Base-by-base conservation (phyloP, 306 rosid genomes). In the Myrica gale region DNA sequence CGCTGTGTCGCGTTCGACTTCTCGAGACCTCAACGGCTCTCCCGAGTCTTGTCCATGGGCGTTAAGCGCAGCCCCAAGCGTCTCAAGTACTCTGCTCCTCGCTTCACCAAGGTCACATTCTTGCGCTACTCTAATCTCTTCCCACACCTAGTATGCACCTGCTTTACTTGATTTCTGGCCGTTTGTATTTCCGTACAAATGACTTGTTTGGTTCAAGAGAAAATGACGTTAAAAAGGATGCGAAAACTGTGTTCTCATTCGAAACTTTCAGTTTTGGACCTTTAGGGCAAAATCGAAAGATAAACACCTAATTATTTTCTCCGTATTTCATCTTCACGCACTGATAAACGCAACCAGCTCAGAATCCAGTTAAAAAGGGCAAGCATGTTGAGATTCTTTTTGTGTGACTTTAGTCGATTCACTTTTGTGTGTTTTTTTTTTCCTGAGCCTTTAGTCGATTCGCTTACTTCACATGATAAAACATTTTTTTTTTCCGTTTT, bases 61-160 rank as follows among this genome's bases (percentile, higher is more conserved):
- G 46, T 71, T 12, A 91, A 94, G 86, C 92, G 98, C 55, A 91
- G 94, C 82, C 98, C 98, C 57, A 94, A 94, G 89, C 98, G 97
- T 74, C 97, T 94, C 87, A 94, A 94, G 44, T 94, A 94, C 82
- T 77, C 85, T 0, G 72, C 82, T 78, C 90, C 93, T 78, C 93
- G 95, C 80, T 92, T 94, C 83, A 81, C 85, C 77, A 92, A 92
- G 97, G 98, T 94, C 72, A 16, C 60, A 7, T 47, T 58, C 26
- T 19, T 72, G 6, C 43, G 15, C 54, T 47, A 39, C 52, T 44
- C 4, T 48, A 15, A 10, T 39, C n/a, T 12, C 50, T 16, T 32
- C 0, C 58, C 52, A 10, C 52, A 48, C 52, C 13, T 48, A 48
- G 52, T 2, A 9, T 13, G 52, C 52, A 57, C 37, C 4, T 2